A percentile compares a stretch with the other conserved stretches of the same genome.
These are phyloP conservation scores for Funneliformis geosporum DNA, from an alignment of 192 early-diverging fungal species.

Conservation along the genomic window DNA sequence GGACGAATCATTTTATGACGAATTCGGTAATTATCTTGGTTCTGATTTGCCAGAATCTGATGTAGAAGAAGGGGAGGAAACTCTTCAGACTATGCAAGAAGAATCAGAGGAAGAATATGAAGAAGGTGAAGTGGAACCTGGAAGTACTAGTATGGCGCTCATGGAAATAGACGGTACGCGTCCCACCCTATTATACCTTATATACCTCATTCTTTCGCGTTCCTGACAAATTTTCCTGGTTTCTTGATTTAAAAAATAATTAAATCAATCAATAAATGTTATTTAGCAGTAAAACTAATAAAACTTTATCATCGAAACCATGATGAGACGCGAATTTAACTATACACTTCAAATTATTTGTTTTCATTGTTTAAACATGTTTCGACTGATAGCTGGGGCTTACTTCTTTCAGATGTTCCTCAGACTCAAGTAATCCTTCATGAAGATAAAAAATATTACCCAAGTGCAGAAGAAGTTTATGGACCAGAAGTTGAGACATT, in stretches of 20 bases:
- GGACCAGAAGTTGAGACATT: slow-evolving; percentile 92
- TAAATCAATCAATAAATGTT: background rate
- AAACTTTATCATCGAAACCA: background rate
- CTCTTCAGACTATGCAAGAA: slow-evolving; percentile 37
- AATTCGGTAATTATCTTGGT: slow-evolving; percentile 99
- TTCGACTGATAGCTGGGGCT: slow-evolving; percentile 28
- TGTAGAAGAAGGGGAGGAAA: slow-evolving; percentile 54
- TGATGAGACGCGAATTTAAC: slow-evolving; percentile 16
- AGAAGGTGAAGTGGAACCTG: slow-evolving; percentile 52
- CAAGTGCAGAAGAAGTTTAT: slow-evolving; percentile 95
- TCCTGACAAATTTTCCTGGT: background rate
- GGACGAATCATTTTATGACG: slow-evolving; percentile 83
- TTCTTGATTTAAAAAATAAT: background rate
- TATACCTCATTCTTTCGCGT: background rate
- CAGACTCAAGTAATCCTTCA: slow-evolving; percentile 87
- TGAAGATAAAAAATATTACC: slow-evolving; percentile 99
- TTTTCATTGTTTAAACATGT: background rate
- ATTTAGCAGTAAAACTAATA: background rate
- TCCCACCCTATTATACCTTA: no score
- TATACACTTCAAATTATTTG: background rate
- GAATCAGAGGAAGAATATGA: slow-evolving; percentile 35
- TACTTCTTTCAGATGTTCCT: slow-evolving; percentile 51
- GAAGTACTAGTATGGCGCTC: slow-evolving; percentile 48
- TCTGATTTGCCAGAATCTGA: slow-evolving; percentile 83
- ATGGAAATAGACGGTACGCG: slow-evolving; percentile 69